Conservation (phyloP, 768 basidiomycete genomes). For the Tricholoma bakamatsutake region DNA sequence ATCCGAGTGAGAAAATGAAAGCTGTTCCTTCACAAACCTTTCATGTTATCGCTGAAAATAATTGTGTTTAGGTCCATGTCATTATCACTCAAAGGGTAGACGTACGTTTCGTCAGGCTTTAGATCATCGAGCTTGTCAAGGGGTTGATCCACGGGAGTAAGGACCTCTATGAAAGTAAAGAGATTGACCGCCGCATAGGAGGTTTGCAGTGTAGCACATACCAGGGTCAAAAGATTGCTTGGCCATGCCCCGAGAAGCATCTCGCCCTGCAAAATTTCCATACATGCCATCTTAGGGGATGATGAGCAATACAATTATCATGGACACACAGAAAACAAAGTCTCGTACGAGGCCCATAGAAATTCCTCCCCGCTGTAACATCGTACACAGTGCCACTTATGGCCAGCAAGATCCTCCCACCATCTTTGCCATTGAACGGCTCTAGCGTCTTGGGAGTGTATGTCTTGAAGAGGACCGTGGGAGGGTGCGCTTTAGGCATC, state of each 20-base stretch:
- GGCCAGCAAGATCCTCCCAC: conserved; percentile 71
- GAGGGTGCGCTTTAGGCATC: conserved; percentile 81
- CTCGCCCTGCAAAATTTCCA: conserved; percentile 94
- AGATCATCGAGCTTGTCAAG: conserved; percentile 82
- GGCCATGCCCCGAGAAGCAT: conserved; percentile 95
- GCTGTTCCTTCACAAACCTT: conserved; percentile 39
- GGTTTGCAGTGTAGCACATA: conserved; percentile 27
- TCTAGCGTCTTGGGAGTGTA: conserved; percentile 76
- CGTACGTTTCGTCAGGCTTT: conserved; percentile 76
- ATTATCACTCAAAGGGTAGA: conserved; percentile 10
- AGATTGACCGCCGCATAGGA: background rate
- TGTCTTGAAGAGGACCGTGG: conserved; percentile 67
- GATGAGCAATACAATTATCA: background rate
- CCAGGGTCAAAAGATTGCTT: conserved; percentile 95
- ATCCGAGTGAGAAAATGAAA: background rate
- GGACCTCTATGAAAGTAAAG: conserved; percentile 58
- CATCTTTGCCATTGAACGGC: conserved; percentile 58
- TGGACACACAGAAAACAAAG: background rate
- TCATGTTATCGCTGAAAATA: conserved; percentile 80
- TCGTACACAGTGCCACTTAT: conserved; percentile 91
- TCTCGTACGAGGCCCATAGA: conserved; percentile 88
- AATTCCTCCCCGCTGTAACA: conserved; percentile 81
- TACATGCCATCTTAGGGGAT: conserved; percentile 80
- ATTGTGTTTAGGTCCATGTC: conserved; percentile 4
- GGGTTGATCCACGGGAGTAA: conserved; percentile 81